Conservation (phyloP, 1,284 basidiomycete genomes). For the Neonothopanus nambi region DNA sequence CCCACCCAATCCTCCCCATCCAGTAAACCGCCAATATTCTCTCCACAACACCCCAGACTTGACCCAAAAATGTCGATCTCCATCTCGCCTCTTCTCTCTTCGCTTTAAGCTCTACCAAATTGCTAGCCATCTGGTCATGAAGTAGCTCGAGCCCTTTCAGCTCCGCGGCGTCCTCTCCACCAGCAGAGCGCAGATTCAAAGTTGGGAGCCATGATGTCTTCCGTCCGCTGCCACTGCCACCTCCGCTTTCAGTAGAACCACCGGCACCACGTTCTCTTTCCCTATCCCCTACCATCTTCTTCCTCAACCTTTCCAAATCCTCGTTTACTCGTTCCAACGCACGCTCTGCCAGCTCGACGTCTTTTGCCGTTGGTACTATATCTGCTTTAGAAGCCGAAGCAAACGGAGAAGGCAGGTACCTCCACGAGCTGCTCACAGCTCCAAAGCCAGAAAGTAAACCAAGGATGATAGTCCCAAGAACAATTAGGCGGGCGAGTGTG, state of each 20-base stretch:
- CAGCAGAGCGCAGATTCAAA: constrained; percentile 42
- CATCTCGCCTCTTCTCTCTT: constrained; percentile 51
- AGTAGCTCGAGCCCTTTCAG: constrained; percentile 64
- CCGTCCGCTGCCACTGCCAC: constrained; percentile 5
- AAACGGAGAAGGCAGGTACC: constrained; percentile 27
- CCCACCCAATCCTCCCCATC: constrained; percentile 60
- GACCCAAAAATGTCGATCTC: constrained; percentile 55
- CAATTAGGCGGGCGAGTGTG: constrained; percentile 64
- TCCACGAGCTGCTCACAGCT: constrained; percentile 67
- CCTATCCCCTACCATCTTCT: constrained; percentile 29
- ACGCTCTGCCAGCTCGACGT: constrained; percentile 49
- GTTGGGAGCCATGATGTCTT: constrained; percentile 34
- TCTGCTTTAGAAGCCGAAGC: constrained; percentile 22
- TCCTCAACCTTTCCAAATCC: constrained; percentile 35
- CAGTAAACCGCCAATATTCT: constrained; percentile 69
- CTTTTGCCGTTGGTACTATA: constrained; percentile 44
- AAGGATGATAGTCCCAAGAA: constrained; percentile 71
- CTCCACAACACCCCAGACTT: constrained; percentile 47
- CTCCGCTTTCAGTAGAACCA: constrained; percentile 12
- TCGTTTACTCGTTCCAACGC: constrained; percentile 52
- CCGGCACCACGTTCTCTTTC: constrained; percentile 33
- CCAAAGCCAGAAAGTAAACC: constrained; percentile 76
- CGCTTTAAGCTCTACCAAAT: constrained; percentile 51
- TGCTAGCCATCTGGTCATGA: constrained; percentile 66
- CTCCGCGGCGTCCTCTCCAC: constrained; percentile 44